Conservation (phyloP, 495 filamentous ascomycete species). For the Penicillium steckii region DNA sequence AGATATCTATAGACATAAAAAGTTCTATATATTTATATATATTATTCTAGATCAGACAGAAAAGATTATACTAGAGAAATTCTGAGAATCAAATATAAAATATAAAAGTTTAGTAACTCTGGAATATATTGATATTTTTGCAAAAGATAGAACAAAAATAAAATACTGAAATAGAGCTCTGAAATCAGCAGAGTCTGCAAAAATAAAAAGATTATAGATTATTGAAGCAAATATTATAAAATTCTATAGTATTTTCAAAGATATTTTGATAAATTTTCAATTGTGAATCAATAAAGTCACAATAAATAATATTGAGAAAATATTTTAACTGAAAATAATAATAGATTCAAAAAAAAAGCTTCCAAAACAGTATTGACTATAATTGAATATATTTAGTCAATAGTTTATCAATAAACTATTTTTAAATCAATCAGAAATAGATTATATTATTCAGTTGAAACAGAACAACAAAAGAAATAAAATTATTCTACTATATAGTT, state of each 20-base stretch:
- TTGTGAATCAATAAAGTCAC: neutral
- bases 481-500: neutral
- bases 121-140: conserved; percentile 14
- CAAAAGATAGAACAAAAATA: conserved; percentile 7
- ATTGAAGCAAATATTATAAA: neutral
- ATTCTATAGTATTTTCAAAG: too few species aligned
- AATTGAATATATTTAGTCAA: neutral
- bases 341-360: neutral
- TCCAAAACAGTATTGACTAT: neutral
- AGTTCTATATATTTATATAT: neutral
- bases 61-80: neutral
- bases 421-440: neutral
- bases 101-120: conserved; percentile 9
- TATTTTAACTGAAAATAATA: neutral
- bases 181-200: neutral
- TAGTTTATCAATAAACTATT: neutral
- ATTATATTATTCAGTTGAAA: neutral
- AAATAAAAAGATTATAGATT: neutral
- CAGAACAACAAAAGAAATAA: neutral
- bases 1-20: neutral
- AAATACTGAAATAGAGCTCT: neutral
- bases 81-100: neutral
- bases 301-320: neutral
- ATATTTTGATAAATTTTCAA: too few species aligned
- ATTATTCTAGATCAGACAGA: neutral